These are phyloP conservation scores for Willaertia magna DNA, from an alignment of 208 protist species.

Conservation along the genomic window DNA sequence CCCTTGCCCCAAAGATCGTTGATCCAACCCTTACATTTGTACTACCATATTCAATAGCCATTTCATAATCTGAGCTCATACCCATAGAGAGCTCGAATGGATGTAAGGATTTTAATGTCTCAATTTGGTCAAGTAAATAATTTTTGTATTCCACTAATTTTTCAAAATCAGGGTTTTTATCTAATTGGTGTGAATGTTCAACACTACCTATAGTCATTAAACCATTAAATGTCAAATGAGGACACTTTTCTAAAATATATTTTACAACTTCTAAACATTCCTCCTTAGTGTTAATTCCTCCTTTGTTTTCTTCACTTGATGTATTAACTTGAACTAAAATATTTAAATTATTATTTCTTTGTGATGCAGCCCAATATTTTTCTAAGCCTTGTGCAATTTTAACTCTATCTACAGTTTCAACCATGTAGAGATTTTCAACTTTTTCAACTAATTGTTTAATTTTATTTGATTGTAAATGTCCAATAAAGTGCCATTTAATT, in stretches of 20 bases:
- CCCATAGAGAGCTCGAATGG: conserved; percentile 83
- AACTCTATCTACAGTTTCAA: conserved; percentile 76
- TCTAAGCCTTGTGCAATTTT: conserved; percentile 75
- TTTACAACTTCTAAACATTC: conserved; percentile 48
- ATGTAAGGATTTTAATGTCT: conserved; percentile 23
- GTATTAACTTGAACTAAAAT: conserved; percentile 88
- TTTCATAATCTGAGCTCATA: conserved; percentile 83
- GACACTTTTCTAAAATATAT: conserved; percentile 54
- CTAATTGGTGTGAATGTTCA: conserved; percentile 51
- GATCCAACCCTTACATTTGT: conserved; percentile 84
- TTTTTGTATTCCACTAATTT: conserved; percentile 50
- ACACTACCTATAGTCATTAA: conserved; percentile 92
- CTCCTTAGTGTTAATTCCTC: conserved; percentile 50
- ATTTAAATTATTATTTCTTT: conserved; percentile 28
- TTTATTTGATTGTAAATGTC: conserved; percentile 93
- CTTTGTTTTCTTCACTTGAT: conserved; percentile 75
- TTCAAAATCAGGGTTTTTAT: conserved; percentile 54
- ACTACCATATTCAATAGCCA: conserved; percentile 74
- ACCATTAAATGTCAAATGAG: conserved; percentile 59
- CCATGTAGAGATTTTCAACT: conserved; percentile 45
- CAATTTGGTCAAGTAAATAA: conserved; percentile 45
- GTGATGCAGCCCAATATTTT: conserved; percentile 22
- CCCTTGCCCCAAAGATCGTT: conserved; percentile 80
- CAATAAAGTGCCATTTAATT: conserved; percentile 92
- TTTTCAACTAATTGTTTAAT: conserved; percentile 56